A percentile compares a stretch with the other conserved stretches of the same genome.
These are phyloP conservation scores for Fusarium globosum DNA, from an alignment of 2,329 filamentous ascomycete genomes.

Conservation along the genomic window DNA sequence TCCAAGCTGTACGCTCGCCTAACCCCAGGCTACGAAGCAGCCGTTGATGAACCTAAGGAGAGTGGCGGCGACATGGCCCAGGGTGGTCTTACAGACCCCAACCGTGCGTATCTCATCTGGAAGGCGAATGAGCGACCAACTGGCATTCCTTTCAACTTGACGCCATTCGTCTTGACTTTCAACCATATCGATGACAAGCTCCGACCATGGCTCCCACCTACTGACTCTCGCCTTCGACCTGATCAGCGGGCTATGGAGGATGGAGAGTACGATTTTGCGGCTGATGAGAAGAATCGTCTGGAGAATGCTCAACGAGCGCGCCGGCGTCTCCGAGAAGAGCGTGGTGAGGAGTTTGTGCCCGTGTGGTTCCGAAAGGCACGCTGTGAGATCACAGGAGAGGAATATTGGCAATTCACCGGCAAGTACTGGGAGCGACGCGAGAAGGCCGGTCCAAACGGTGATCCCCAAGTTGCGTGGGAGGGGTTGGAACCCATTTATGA, in stretches of 20 bases:
- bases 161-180: constrained; percentile 93
- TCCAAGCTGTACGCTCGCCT: constrained; percentile 95
- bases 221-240: constrained; percentile 90
- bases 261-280: constrained; percentile 94
- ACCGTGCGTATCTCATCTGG: constrained; percentile 90
- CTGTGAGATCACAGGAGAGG: constrained; percentile 85
- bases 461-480: constrained; percentile 68
- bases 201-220: constrained; percentile 81
- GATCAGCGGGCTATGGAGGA: constrained; percentile 99
- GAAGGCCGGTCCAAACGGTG: constrained; percentile 69
- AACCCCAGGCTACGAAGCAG: constrained; percentile 88
- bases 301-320: constrained; percentile 90
- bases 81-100: constrained; percentile 71
- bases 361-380: constrained; percentile 83
- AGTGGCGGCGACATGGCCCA: constrained; percentile 51
- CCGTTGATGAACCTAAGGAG: constrained; percentile 68
- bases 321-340: constrained; percentile 76
- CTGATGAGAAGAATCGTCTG: constrained; percentile 91
- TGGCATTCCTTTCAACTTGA: constrained; percentile 96
- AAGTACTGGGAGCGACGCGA: constrained; percentile 86
- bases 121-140: constrained; percentile 83
- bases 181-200: constrained; percentile 93
- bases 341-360: constrained; percentile 83
- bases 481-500: constrained; percentile 81
- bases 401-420: constrained; percentile 89